Evolutionary conservation across 2,329 filamentous ascomycete species (phyloP).

Genomic region (Grosmannia clavigera): DNA sequence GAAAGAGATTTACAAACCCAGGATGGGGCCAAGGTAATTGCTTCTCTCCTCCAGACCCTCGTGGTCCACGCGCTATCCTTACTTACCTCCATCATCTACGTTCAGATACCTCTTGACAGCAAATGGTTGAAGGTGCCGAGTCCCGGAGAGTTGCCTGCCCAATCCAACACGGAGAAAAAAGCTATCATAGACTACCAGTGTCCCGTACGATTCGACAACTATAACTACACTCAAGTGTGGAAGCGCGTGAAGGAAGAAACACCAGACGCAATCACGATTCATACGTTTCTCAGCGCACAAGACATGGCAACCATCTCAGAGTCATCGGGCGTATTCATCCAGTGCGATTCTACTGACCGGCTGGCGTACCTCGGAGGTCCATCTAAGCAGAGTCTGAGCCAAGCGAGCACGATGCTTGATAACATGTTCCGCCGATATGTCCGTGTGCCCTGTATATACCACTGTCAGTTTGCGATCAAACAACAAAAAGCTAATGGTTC

Average conservation of each 20-base stretch:
- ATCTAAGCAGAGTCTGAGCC: background rate
- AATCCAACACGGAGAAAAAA: background rate
- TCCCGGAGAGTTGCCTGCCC: background rate
- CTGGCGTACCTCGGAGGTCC: constrained; percentile 13
- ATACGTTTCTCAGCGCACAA: constrained; percentile 8
- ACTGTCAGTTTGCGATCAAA: background rate
- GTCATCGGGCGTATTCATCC: constrained; percentile 5
- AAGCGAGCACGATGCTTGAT: constrained; percentile 9
- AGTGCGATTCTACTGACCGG: constrained; percentile 5
- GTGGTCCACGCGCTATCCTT: background rate
- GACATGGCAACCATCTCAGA: constrained; percentile 8
- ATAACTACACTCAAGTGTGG: constrained; percentile 12
- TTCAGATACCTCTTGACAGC: background rate
- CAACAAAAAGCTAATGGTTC: background rate
- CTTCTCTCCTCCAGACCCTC: background rate
- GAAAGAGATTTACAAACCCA: background rate
- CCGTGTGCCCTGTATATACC: background rate
- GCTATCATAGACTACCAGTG: constrained; percentile 7
- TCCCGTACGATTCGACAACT: constrained; percentile 8
- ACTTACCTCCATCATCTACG: background rate
- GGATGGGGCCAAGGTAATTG: background rate
- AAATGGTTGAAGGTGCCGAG: background rate
- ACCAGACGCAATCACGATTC: constrained; percentile 7
- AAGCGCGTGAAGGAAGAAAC: constrained; percentile 14
- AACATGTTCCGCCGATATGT: constrained; percentile 13